Percentiles rank a stretch among this genome's conserved stretches.
These are phyloP conservation scores for Zopfia rhizophila DNA, from an alignment of 2,329 filamentous ascomycete species.

Conservation along the genomic window DNA sequence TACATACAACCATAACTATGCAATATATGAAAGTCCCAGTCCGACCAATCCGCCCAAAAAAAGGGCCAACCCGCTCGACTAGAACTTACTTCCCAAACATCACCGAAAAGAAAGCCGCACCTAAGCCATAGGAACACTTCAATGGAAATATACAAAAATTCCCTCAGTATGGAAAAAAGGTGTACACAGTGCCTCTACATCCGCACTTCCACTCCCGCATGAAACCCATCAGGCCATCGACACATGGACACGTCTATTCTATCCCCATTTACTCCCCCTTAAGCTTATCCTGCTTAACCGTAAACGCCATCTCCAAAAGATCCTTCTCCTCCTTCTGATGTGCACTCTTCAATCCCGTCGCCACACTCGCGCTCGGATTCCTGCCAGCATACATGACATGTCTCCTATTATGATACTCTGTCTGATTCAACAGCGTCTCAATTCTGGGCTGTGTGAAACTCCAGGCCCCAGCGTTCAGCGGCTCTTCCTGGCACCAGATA, in stretches of 20 bases:
- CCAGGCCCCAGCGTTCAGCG: conserved; percentile 96
- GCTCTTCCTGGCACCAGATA: conserved; percentile 97
- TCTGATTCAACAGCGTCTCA: conserved; percentile 94
- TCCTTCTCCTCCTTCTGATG: conserved; percentile 95
- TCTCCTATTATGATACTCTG: conserved; percentile 90
- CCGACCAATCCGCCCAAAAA: background rate
- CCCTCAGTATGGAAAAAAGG: too few relatives aligned
- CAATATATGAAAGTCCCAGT: conserved; percentile 32
- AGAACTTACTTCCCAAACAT: conserved; percentile 7
- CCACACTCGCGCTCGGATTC: conserved; percentile 91
- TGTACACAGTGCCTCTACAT: too few relatives aligned
- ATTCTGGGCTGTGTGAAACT: conserved; percentile 97
- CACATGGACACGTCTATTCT: background rate
- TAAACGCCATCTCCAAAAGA: conserved; percentile 73
- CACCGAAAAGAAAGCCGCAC: conserved; percentile 5
- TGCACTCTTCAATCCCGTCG: conserved; percentile 87
- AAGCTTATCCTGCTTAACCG: conserved; percentile 71
- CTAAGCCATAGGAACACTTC: too few relatives aligned
- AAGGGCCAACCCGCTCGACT: conserved; percentile 3
- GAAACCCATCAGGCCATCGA: conserved; percentile 6
- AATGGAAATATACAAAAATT: too few relatives aligned
- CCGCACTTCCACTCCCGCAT: conserved; percentile 3
- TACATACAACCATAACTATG: conserved; percentile 42
- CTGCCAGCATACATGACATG: conserved; percentile 98
- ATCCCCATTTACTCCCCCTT: conserved; percentile 68